These are phyloP conservation scores for Neurospora sp. DNA, from an alignment of 495 filamentous ascomycete species.

Conservation along the genomic window DNA sequence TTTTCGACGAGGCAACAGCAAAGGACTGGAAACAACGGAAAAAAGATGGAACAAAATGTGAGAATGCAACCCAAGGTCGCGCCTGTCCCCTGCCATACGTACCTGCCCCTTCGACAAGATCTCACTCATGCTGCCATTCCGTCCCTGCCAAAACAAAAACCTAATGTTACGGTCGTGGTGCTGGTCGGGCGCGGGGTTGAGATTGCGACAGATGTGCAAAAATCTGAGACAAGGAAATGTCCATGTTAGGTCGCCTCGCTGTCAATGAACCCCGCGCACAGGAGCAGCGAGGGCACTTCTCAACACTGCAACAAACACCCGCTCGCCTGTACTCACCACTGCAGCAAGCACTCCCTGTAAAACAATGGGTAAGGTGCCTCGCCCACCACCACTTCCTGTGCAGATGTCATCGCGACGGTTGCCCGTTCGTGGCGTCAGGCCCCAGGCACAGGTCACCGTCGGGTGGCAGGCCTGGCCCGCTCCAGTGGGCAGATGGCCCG, in stretches of 20 bases:
- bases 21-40: neutral
- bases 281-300: neutral
- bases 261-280: neutral
- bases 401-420: neutral
- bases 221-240: neutral
- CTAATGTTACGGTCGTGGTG: neutral
- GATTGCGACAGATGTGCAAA: neutral
- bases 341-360: neutral
- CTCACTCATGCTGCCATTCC: neutral
- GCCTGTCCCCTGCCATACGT: neutral
- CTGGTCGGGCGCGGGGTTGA: neutral
- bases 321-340: neutral
- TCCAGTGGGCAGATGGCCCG: neutral
- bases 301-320: neutral
- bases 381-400: neutral
- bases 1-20: neutral
- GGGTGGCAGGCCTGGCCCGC: neutral
- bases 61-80: neutral
- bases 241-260: neutral
- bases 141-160: neutral
- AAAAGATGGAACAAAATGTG: neutral
- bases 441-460: neutral
- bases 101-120: neutral
- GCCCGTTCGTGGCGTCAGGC: neutral
- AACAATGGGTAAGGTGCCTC: neutral